Evolutionary conservation across 305 asterid species (phyloP).

Genomic region (Plantago rigida): DNA sequence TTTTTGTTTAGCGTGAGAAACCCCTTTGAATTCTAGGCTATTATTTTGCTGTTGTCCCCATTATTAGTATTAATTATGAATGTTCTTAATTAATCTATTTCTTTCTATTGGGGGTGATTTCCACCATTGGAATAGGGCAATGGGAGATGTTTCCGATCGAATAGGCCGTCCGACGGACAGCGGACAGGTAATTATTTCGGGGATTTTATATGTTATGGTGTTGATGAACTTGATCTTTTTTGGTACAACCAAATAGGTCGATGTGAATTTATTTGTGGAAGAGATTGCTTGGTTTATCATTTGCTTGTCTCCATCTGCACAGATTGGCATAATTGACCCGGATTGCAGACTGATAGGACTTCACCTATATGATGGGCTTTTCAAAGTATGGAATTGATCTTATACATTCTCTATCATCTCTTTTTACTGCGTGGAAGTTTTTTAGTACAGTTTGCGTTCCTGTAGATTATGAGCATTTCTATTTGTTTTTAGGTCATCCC

Average conservation of each 20-base stretch:
- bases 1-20: neutral
- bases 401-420: neutral
- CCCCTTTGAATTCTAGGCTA: too few species aligned
- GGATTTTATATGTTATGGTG: conserved; percentile 10
- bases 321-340: conserved; percentile 95
- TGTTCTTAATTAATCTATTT: conserved; percentile 18
- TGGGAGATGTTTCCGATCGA: conserved; percentile 99
- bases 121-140: conserved; percentile 53
- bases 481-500: conserved; percentile 64
- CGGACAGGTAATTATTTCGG: conserved; percentile 39
- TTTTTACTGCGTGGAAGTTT: neutral
- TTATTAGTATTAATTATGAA: too few species aligned
- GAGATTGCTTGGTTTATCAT: conserved; percentile 16
- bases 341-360: conserved; percentile 89
- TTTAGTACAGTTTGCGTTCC: conserved; percentile 12
- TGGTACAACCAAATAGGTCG: too few species aligned
- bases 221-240: neutral
- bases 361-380: conserved; percentile 89
- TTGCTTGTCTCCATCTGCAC: conserved; percentile 21
- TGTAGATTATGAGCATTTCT: conserved; percentile 19
- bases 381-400: conserved; percentile 51
- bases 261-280: conserved; percentile 17
- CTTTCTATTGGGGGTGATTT: conserved; percentile 26
- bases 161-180: conserved; percentile 81
- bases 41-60: too few species aligned